A percentile compares a stretch with the other conserved stretches of the same genome.
Evolutionary conservation across 2,329 filamentous ascomycete genomes (phyloP).

Genomic region (Penicillium digitatum): DNA sequence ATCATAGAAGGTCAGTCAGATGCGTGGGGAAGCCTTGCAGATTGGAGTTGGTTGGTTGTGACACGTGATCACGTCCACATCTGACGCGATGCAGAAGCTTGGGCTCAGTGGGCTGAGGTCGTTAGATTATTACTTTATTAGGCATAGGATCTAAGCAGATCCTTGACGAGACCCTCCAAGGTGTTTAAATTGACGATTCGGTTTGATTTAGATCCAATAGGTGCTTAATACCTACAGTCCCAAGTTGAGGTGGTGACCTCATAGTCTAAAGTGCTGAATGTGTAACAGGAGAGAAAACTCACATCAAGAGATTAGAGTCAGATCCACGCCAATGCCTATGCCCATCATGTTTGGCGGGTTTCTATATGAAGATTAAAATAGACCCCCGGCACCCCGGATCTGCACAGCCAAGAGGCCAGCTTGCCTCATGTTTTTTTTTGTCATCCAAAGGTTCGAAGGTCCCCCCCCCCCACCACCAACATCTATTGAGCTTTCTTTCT

Average conservation of each 20-base stretch:
- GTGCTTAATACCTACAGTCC: neutral
- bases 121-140: neutral
- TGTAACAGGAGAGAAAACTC: neutral
- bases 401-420: conserved; percentile 13
- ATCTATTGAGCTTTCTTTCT: conserved; percentile 5
- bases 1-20: neutral
- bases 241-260: conserved; percentile 1
- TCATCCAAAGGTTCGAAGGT: conserved; percentile 1
- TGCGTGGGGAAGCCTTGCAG: neutral
- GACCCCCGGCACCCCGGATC: conserved; percentile 2
- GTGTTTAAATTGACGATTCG: neutral
- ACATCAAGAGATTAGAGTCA: neutral
- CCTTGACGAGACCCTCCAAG: no score
- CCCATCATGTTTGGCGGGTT: neutral
- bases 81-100: neutral
- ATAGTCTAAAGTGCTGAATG: neutral
- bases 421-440: conserved; percentile 11
- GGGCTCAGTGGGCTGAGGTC: neutral
- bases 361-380: neutral
- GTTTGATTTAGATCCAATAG: neutral
- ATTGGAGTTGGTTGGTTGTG: neutral
- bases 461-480: conserved; percentile 3
- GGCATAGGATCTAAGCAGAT: neutral
- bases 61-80: neutral
- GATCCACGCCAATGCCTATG: neutral